These are phyloP conservation scores for Ophiostoma piceae DNA, from an alignment of 2,329 filamentous ascomycete species.

Conservation along the genomic window DNA sequence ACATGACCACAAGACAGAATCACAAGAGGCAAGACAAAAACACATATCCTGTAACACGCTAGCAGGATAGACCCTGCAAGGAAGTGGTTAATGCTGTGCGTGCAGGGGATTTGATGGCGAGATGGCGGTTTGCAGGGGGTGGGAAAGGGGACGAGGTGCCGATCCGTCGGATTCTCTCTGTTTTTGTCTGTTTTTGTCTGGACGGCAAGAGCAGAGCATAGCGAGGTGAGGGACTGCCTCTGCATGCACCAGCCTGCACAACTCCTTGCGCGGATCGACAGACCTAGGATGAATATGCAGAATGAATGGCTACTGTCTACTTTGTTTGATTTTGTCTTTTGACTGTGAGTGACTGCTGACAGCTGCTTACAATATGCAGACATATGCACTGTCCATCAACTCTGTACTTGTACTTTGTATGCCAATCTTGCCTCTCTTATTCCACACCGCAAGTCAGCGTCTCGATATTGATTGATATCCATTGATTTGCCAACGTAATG, in stretches of 20 bases:
- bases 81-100: slow-evolving; percentile 1
- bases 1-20: neutral
- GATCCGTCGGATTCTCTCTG: neutral
- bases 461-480: neutral
- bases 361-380: neutral
- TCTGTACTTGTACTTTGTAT: neutral
- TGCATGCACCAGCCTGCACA: neutral
- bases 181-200: too few species aligned
- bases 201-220: neutral
- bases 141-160: slow-evolving; percentile 1
- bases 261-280: neutral
- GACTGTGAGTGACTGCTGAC: neutral
- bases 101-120: neutral
- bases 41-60: neutral
- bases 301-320: neutral
- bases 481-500: neutral
- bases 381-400: too few species aligned
- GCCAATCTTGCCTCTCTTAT: neutral
- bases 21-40: neutral
- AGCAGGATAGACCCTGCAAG: slow-evolving; percentile 7
- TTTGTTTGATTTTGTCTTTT: neutral
- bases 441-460: neutral
- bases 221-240: neutral
- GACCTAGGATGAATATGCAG: neutral
- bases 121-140: slow-evolving; percentile 1